Base-by-base conservation (phyloP, 345 rosid species). In the Excoecaria cochinchinensis region DNA sequence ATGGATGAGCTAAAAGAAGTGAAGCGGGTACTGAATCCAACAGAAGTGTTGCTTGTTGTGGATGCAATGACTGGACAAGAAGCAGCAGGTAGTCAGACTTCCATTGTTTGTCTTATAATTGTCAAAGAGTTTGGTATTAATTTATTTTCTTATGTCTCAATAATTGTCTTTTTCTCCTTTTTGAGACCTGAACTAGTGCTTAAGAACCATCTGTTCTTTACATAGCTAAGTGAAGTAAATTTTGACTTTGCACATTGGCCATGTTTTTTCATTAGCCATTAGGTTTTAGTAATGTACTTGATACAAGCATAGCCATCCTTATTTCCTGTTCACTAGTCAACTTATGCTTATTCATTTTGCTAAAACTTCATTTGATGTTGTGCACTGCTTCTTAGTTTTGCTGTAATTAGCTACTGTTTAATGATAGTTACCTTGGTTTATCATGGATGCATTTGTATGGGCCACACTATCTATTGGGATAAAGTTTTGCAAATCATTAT, bases 11-110 rank as follows among this genome's bases (percentile, higher is more conserved):
- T 93, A 82, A 95, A 95, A 84, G 93, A 93, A n/a, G 94, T 95
- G 84, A 95, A 93, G 87, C 87, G 82, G 68, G 86, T 83, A 52
- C 69, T 93, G 68, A 95, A 90, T 83, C 97, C 98, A 62, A 90
- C 95, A 16, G 99, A 95, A 85, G 93, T 93, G 21, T 85, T 95
- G 84, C 96, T 95, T 68, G 97, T 95, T 67, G 99, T 93, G 71
- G 99, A 95, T 89, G 98, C 98, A 74, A 95, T 95, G 97, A 93
- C 99, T 57, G 99, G 98, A 70, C 99, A 95, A 87, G 99, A 95
- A 91, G 98, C 98, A 78, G 99, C 94, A 74, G 97, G 99, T 93
- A 82, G 64, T 69, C 40, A 9, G 40, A 73, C 42, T 47, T 59
- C 53, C 16, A 22, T 75, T 31, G 14, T 68, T 56, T 22, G 10